Percentiles rank a stretch among this genome's conserved stretches.
phyloP scores from a whole-genome alignment of 2,329 filamentous ascomycete genomes.

The Fusarium sp. region DNA sequence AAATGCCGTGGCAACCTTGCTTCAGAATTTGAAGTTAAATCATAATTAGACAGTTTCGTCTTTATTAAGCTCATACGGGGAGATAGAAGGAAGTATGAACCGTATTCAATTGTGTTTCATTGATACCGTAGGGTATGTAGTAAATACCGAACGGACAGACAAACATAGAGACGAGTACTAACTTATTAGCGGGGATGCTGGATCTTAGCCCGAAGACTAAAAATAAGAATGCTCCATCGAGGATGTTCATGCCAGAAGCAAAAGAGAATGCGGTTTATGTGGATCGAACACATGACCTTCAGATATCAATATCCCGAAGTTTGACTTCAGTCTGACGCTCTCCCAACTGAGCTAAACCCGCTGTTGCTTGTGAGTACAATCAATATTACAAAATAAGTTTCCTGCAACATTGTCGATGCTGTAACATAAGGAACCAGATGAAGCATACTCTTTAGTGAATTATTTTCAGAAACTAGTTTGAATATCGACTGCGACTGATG shows the following conservation, averaged over 20 bases:
- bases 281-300: constrained; percentile 52
- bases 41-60: no score
- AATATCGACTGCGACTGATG: no score
- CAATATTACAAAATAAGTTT: fast-evolving
- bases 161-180: no score
- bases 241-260: background rate
- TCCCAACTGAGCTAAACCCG: constrained; percentile 53
- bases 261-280: constrained; percentile 49
- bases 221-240: background rate
- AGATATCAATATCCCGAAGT: constrained; percentile 47
- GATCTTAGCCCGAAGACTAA: background rate
- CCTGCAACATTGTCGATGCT: no score
- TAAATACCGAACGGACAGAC: no score
- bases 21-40: background rate
- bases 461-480: background rate
- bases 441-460: no score
- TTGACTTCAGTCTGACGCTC: constrained; percentile 46
- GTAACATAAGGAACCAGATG: no score
- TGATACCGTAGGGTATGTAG: no score
- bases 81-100: background rate
- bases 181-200: no score
- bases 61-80: no score
- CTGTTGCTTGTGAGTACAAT: constrained; percentile 6
- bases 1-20: background rate
- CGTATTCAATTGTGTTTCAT: no score